Evolutionary conservation across 345 rosid genomes (phyloP), one percentile per base, ranked within the genome.

Genomic region (Turritis glabra): DNA sequence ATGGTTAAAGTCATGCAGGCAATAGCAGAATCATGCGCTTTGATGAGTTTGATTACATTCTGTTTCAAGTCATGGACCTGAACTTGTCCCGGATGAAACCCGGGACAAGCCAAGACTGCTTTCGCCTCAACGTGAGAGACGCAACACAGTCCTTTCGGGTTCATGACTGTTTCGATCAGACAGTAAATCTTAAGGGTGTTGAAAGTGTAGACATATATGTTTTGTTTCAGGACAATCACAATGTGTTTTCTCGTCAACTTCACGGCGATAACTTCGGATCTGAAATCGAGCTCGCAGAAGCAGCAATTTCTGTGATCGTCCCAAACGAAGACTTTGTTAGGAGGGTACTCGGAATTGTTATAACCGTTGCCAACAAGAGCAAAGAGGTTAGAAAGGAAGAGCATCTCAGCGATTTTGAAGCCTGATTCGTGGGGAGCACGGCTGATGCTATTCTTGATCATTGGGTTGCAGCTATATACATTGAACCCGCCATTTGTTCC

Each of bases 351-450:
- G 1, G 92, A 84, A 81, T 2, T 40, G 5, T 79, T 85, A 33
- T 81, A 43, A 43, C 72, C 82, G 41, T 79, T 80, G 15, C 96
- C 96, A 35, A 87, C 97, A 11, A 93, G 92, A 22, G 98, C 98
- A 53, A 89, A 72, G 43, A 90, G 75, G 82, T 93, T 87, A 83
- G 85, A 80, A 0, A 90, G 82, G 77, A 89, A 90, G 61, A 93
- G 85, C 98, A 93, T 93, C 84, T 93, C 98, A 19, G 84, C 96
- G 63, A 87, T 84, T 64, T 77, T 84, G 75, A 90, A 87, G 46
- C 97, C 92, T n/a, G 90, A 85, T 22, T 73, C 78, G 67, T 82
- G 80, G 3, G 82, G 60, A 32, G 81, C 85, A 7, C 88, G 88
- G 22, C 81, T 76, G 21, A 89, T 80, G 18, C 83, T 86, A 69